Conservation (phyloP, 2,329 filamentous ascomycete species). For the Arthrobotrys entomopaga region DNA sequence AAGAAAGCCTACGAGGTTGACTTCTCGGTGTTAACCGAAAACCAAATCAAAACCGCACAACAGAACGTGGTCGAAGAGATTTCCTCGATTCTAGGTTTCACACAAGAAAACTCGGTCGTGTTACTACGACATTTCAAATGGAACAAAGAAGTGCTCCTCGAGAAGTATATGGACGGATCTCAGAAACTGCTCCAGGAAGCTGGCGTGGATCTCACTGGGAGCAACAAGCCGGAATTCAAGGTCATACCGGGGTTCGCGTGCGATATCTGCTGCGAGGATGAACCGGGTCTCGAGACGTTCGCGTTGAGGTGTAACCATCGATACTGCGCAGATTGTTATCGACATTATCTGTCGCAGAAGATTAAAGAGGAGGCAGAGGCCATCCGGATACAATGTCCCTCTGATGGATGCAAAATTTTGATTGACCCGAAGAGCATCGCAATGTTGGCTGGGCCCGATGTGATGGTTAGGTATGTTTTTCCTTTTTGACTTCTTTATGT, state of each 20-base stretch:
- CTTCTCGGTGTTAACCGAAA: constrained; percentile 81
- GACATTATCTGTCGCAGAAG: constrained; percentile 90
- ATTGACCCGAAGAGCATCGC: constrained; percentile 90
- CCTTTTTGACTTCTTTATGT: not conserved
- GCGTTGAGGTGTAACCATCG: constrained; percentile 95
- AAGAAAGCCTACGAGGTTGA: constrained; percentile 83
- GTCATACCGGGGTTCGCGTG: constrained; percentile 81
- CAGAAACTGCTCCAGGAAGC: constrained; percentile 83
- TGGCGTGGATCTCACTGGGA: constrained; percentile 76
- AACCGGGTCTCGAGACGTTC: constrained; percentile 79
- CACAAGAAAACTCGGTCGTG: constrained; percentile 89
- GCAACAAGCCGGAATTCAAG: constrained; percentile 71
- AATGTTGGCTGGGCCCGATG: constrained; percentile 66
- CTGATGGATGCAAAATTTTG: constrained; percentile 85
- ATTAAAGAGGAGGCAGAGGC: constrained; percentile 96
- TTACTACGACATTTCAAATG: constrained; percentile 87
- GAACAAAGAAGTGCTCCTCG: constrained; percentile 95
- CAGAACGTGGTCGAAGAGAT: constrained; percentile 88
- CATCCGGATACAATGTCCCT: constrained; percentile 90
- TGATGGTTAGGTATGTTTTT: constrained; percentile 34
- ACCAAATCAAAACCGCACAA: constrained; percentile 85
- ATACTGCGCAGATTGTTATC: constrained; percentile 92
- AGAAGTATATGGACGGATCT: constrained; percentile 92
- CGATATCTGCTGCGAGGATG: constrained; percentile 96
- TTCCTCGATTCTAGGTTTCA: constrained; percentile 87